Evolutionary conservation across 192 early-diverging fungal species (phyloP), one percentile per base, ranked within the genome.

Genomic region (Chytriomyces hyalinus): DNA sequence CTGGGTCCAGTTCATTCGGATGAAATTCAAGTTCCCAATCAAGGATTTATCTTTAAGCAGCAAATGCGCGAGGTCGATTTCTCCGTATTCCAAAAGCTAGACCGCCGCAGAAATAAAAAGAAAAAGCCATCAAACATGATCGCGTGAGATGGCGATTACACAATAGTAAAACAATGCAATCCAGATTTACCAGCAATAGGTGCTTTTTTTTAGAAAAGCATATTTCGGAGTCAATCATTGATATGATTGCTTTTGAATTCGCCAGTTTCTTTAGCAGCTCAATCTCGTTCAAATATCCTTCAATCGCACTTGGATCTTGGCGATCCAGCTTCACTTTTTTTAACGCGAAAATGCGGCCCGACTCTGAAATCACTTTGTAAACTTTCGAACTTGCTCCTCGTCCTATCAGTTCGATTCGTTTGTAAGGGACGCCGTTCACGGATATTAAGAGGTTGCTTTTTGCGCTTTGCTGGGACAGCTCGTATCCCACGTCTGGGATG

Each of bases 361-460:
- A 80, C 69, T 88, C 87, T 13, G 80, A 73, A 79, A 94, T 84
- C 5, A 95, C 94, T 75, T 92, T 96, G 86, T 91, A 97, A 9
- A 98, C 97, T 83, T 93, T 96, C 67, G 92, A 92, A 57, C 89
- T 93, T 46, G 95, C 97, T 22, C 97, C 97, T 10, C 90, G 86
- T 1, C 96, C 97, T 8, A 96, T 90, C 10, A 82, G 51, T 17
- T 78, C 83, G 22, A 87, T 73, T 50, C 81, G 51, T 62, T 70
- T 44, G 80, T 87, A 88, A 11, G 62, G 24, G 7, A 59, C 60
- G 8, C 79, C 76, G 74, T 86, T 86, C 22, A 88, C 84, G 22
- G 66, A 49, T 36, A 75, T 75, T 11, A 20, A 36, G 1, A 75
- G 63, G 13, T 46, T 46, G 10, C 47, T 67, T n/a, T 49, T 36